Base-by-base conservation (phyloP, 768 basidiomycete species). In the Phaffia australis region DNA sequence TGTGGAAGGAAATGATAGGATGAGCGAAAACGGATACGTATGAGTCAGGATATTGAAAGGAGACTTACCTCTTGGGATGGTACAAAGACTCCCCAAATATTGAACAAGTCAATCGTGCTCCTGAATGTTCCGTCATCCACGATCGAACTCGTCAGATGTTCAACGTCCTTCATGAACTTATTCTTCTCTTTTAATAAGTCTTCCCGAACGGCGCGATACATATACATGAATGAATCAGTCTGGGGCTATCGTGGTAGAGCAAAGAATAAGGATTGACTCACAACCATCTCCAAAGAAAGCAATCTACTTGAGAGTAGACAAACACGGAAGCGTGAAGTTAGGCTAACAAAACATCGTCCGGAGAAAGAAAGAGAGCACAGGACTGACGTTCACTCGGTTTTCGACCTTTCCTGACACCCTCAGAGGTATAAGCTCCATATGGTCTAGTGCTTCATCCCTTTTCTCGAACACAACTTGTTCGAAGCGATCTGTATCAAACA, bases 261-360 rank as follows among this genome's bases (percentile, higher is more conserved):
- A 63, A 23, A n/a, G 54, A 32, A 27, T 11, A 54, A 19, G 30
- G 11, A 15, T 19, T 11, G 21, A 69, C 73, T 69, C 56, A 75
- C 76, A 76, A 30, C 76, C 76, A 66, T 76, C 76, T 0, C 74
- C 67, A 54, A 76, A 75, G 69, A 74, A 75, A 30, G 71, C 74
- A 42, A 42, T 42, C 35, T 42, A 42, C 11, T 42, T 11, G 11
- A 42, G 35, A 42, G 35, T 5, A 42, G 35, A 11, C 35, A 42
- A 42, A 5, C 35, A 42, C 35, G 11, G 11, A 11, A 42, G 35
- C 6, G 4, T 42, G 35, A 42, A 42, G 6, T 42, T 4, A 42
- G 35, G 11, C 35, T 42, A 11, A 42, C 11, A 4, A 4, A 42
- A 42, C 35, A 42, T 42, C 4, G 35, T 11, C 11, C 35, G 35